Conservation (phyloP, 2,329 filamentous ascomycete species). For the Aspergillus hiratsukae region DNA sequence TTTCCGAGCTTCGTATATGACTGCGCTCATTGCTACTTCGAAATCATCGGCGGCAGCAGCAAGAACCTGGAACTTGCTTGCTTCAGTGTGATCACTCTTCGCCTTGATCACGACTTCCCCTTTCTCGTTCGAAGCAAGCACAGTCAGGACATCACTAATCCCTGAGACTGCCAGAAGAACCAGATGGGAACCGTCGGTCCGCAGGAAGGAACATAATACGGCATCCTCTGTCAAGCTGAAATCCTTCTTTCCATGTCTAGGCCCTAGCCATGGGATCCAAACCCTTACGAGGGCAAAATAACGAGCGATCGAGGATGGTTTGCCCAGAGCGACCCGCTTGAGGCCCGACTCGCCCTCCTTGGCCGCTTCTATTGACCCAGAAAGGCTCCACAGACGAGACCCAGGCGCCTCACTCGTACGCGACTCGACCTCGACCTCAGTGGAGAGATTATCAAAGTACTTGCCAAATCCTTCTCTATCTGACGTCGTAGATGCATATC, state of each 20-base stretch:
- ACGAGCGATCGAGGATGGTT: constrained; percentile 60
- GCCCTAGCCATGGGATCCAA: constrained; percentile 81
- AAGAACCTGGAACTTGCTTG: constrained; percentile 59
- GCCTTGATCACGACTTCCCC: constrained; percentile 66
- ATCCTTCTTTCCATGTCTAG: constrained; percentile 68
- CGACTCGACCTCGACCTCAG: constrained; percentile 30
- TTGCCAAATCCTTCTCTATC: constrained; percentile 19
- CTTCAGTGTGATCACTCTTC: constrained; percentile 61
- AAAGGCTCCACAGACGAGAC: constrained; percentile 42
- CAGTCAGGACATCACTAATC: constrained; percentile 63
- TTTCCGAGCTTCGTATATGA: constrained; percentile 81
- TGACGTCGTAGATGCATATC: constrained; percentile 1
- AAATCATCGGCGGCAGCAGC: constrained; percentile 68
- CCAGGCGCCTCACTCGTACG: constrained; percentile 39
- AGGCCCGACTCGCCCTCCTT: constrained; percentile 53
- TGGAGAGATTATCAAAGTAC: constrained; percentile 33
- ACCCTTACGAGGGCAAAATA: constrained; percentile 80
- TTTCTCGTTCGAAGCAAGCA: constrained; percentile 61
- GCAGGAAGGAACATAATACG: constrained; percentile 72
- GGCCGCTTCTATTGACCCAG: constrained; percentile 57
- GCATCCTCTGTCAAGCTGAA: constrained; percentile 73
- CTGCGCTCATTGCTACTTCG: constrained; percentile 70
- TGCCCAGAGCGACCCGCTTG: constrained; percentile 56
- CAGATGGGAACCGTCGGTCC: constrained; percentile 65
- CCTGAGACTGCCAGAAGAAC: constrained; percentile 77